Percentiles rank a stretch among this genome's conserved stretches.
These are phyloP conservation scores for Barnettozyma siamensis DNA, from an alignment of 805 yeast species.

Conservation along the genomic window DNA sequence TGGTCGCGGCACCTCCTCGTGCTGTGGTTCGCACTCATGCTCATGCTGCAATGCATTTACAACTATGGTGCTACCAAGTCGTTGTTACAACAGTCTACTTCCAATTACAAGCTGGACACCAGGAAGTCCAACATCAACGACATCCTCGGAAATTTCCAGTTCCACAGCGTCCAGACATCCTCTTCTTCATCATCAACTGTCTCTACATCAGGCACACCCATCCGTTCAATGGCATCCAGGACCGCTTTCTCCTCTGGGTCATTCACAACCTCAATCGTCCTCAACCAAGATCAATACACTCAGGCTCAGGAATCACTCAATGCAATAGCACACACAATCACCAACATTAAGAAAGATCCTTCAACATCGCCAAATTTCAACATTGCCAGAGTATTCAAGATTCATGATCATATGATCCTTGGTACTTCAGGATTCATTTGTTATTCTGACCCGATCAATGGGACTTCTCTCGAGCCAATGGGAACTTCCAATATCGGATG, in stretches of 20 bases:
- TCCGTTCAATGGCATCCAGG: too few relatives aligned
- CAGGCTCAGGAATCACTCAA: background rate
- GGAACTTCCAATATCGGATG: background rate
- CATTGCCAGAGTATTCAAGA: constrained; percentile 2
- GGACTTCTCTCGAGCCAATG: background rate
- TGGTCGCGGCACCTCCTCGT: background rate
- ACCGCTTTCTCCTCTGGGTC: background rate
- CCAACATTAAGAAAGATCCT: background rate
- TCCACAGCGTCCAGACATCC: too few relatives aligned
- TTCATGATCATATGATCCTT: constrained; percentile 1
- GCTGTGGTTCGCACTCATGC: background rate
- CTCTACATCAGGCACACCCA: background rate
- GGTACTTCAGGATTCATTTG: constrained; percentile 1
- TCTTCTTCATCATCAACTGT: too few relatives aligned
- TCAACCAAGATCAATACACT: background rate
- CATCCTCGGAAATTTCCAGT: constrained; percentile 3
- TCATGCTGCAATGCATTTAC: constrained; percentile 3
- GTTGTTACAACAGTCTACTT: constrained; percentile 4
- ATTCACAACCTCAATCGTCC: background rate
- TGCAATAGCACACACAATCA: background rate
- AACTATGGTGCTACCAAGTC: constrained; percentile 2
- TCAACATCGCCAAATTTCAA: background rate
- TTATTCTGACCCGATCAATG: background rate
- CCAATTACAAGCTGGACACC: constrained; percentile 7
- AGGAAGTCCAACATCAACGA: constrained; percentile 8